phyloP scores from a whole-genome alignment of 163 green algal genomes.

The Smithsoniella earleae region DNA sequence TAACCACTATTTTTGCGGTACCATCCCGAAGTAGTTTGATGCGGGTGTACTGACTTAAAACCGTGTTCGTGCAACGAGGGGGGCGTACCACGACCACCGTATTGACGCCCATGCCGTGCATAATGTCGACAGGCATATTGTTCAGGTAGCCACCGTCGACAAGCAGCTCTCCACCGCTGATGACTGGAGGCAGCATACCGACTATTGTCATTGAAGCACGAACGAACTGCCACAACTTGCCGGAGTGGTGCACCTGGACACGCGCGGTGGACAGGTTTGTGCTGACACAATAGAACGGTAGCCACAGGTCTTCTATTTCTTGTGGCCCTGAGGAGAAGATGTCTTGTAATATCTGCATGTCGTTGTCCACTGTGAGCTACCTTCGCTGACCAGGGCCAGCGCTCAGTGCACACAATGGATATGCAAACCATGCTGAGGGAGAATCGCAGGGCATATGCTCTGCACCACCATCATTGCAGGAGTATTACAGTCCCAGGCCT shows the following conservation, averaged over 20 bases:
- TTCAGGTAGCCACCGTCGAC: slow-evolving; percentile 67
- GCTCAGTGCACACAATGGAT: no score
- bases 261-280: slow-evolving; percentile 64
- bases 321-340: slow-evolving; percentile 34
- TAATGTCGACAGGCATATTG: slow-evolving; percentile 69
- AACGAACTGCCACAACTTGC: slow-evolving; percentile 47
- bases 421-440: no score
- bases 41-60: no score
- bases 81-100: slow-evolving; percentile 46
- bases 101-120: slow-evolving; percentile 59
- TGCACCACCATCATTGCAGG: no score
- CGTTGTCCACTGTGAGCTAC: no score
- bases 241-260: slow-evolving; percentile 38
- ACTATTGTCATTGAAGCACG: slow-evolving; percentile 70
- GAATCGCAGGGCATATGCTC: no score
- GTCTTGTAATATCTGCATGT: slow-evolving; percentile 29
- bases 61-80: no score
- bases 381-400: no score
- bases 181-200: slow-evolving; percentile 65
- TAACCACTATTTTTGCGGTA: no score
- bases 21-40: no score
- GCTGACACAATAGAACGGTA: slow-evolving; percentile 69
- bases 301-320: slow-evolving; percentile 64
- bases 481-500: no score
- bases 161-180: slow-evolving; percentile 48